Evolutionary conservation across 768 basidiomycete species (phyloP), one percentile per base, ranked within the genome.

Genomic region (Naganishia onofrii): DNA sequence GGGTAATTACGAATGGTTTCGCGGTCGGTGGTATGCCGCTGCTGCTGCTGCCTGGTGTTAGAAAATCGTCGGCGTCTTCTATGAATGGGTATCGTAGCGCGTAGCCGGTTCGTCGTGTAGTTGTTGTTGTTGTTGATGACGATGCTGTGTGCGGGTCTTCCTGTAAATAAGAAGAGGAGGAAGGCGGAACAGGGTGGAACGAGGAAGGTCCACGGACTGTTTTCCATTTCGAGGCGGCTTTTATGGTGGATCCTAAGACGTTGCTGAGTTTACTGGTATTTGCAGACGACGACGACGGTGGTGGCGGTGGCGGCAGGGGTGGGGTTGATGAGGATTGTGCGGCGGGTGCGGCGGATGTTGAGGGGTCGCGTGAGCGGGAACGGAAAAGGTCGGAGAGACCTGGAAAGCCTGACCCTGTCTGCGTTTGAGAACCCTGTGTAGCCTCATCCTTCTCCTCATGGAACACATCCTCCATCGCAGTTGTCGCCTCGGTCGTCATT

Each of bases 211-310:
- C 72, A 10, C 75, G 38, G 0, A 71, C 72, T 19, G 76, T 70
- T 44, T 73, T 75, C 79, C 79, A 80, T 70, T 79, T 80, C 3
- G 74, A 75, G 13, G 76, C 76, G 3, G 75, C 42, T 68, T 75
- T 76, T 19, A 74, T 53, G 4, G 77, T 76, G 13, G 74, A 73
- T 0, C 74, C 70, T 19, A 76, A 31, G n/a, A 42, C 42, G 42
- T 42, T 42, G 42, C 9, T 2, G 42, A 42, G 42, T 42, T 42
- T 42, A 15, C 9, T 42, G 2, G 42, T 42, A 2, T 7, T 42
- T 7, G 7, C 15, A 2, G 42, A 10, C 2, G 42, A 17, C 2
- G 42, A 17, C 2, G 42, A 15, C 7, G 42, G 7, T 42, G 42
- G 42, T 17, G 42, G 42, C 15, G 42, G 7, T 42, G 42, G 42